These are phyloP conservation scores for Bondarzewia mesenterica DNA, from an alignment of 1,284 basidiomycete genomes.

Conservation along the genomic window DNA sequence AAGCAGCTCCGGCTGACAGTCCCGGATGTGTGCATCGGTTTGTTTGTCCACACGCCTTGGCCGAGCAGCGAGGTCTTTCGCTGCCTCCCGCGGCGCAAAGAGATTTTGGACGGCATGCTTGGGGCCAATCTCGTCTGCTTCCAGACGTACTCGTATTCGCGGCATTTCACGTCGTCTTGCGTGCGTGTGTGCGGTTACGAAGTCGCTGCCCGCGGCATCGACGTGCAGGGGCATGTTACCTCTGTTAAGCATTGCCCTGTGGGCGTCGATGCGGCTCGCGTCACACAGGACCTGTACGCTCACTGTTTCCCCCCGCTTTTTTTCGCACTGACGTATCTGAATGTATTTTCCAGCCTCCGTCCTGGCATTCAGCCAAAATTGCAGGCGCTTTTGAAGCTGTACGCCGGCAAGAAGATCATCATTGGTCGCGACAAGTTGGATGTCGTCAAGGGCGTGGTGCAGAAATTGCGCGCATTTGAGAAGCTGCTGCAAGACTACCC, in stretches of 20 bases:
- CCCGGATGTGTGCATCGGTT: conserved; percentile 77
- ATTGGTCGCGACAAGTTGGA: conserved; percentile 99
- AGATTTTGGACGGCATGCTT: conserved; percentile 97
- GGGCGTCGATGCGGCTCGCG: conserved; percentile 92
- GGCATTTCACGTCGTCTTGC: conserved; percentile 93
- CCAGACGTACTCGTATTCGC: conserved; percentile 96
- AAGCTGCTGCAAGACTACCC: conserved; percentile 92
- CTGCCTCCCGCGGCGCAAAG: conserved; percentile 82
- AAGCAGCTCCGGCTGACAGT: conserved; percentile 75
- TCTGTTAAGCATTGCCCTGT: conserved; percentile 90
- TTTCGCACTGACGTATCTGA: conserved; percentile 1
- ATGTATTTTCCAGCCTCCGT: conserved; percentile 37
- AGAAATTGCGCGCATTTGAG: conserved; percentile 97
- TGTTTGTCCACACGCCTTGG: conserved; percentile 98
- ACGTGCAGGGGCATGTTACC: conserved; percentile 83
- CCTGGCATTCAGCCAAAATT: conserved; percentile 88
- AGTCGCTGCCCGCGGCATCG: conserved; percentile 70
- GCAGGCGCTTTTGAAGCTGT: conserved; percentile 76
- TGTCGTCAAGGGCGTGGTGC: conserved; percentile 94
- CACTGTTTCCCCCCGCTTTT: conserved; percentile 1
- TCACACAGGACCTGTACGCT: conserved; percentile 72
- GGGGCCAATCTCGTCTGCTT: conserved; percentile 95
- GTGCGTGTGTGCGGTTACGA: conserved; percentile 97
- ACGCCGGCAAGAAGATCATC: conserved; percentile 98
- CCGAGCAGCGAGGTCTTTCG: conserved; percentile 95